A percentile compares a stretch with the other conserved stretches of the same genome.
These are phyloP conservation scores for Hanseniaspora sp. DNA, from an alignment of 1,139 yeast genomes.

Conservation along the genomic window DNA sequence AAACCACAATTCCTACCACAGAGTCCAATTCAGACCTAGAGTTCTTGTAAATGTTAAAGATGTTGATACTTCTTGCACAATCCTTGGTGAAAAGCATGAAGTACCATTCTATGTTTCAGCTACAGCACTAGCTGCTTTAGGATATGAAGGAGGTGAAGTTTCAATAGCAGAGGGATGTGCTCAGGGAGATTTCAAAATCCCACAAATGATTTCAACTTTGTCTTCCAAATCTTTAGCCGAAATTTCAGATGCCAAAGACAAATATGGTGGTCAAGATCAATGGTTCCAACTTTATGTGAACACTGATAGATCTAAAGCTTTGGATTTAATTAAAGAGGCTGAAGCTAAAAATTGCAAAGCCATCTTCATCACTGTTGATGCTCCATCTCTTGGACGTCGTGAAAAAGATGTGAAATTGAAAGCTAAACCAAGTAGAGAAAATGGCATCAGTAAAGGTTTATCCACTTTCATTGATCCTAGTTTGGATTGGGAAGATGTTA, in stretches of 20 bases:
- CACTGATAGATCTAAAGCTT: conserved; percentile 52
- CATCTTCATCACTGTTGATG: conserved; percentile 80
- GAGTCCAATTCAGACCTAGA: conserved; percentile 75
- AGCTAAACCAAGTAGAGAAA: conserved; percentile 68
- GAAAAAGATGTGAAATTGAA: conserved; percentile 52
- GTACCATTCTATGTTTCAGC: conserved; percentile 74
- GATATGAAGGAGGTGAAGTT: conserved; percentile 66
- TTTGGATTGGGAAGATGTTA: conserved; percentile 43
- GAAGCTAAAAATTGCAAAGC: conserved; percentile 69
- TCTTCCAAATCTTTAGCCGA: conserved; percentile 69
- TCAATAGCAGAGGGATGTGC: conserved; percentile 68
- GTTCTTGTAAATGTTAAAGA: conserved; percentile 52
- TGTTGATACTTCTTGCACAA: conserved; percentile 44
- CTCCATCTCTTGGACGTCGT: conserved; percentile 88
- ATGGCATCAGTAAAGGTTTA: conserved; percentile 57
- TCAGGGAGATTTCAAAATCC: conserved; percentile 46
- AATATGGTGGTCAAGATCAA: conserved; percentile 36
- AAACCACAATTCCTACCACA: conserved; percentile 77
- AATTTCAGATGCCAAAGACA: conserved; percentile 43
- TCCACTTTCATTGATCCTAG: conserved; percentile 78
- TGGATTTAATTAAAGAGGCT: conserved; percentile 54
- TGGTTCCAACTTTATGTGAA: conserved; percentile 91
- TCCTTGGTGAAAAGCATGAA: conserved; percentile 40
- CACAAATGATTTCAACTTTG: conserved; percentile 74
- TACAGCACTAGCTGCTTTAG: conserved; percentile 70